phyloP scores from a whole-genome alignment of 2,329 filamentous ascomycete genomes.

The Rhinocladiella similis region DNA sequence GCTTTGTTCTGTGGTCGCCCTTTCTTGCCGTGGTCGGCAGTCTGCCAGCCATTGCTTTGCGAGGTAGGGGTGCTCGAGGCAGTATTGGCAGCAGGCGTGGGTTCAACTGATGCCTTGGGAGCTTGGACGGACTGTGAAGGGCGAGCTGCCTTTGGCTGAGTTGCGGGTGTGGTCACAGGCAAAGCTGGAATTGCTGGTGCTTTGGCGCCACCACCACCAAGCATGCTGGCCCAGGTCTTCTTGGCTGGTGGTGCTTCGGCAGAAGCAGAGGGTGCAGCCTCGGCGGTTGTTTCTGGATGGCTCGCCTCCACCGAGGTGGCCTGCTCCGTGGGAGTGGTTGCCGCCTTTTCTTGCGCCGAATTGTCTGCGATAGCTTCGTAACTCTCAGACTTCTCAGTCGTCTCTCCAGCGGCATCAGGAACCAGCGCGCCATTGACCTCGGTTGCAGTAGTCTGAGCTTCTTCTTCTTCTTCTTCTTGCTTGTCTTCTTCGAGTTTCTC shows the following conservation, averaged over 20 bases:
- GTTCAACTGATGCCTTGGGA: slow-evolving; percentile 34
- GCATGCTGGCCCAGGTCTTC: slow-evolving; percentile 66
- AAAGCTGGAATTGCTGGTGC: slow-evolving; percentile 41
- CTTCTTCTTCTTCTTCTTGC: slow-evolving; percentile 34
- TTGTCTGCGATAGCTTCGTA: slow-evolving; percentile 17
- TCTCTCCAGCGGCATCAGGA: slow-evolving; percentile 41
- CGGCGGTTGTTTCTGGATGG: slow-evolving; percentile 56
- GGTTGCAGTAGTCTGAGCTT: slow-evolving; percentile 38
- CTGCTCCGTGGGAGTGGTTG: slow-evolving; percentile 55
- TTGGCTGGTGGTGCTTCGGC: slow-evolving; percentile 54
- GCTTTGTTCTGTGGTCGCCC: slow-evolving; percentile 66
- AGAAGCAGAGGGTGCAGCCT: slow-evolving; percentile 40
- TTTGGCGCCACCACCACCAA: slow-evolving; percentile 38
- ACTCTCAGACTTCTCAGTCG: slow-evolving; percentile 32
- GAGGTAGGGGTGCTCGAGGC: slow-evolving; percentile 36
- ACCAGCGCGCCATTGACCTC: slow-evolving; percentile 47
- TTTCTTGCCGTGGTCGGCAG: slow-evolving; percentile 80
- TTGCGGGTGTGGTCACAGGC: slow-evolving; percentile 37
- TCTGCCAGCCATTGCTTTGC: slow-evolving; percentile 73
- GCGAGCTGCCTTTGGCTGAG: slow-evolving; percentile 37
- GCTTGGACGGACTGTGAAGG: slow-evolving; percentile 36
- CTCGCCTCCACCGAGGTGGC: slow-evolving; percentile 32
- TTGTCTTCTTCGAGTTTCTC: slow-evolving; percentile 69
- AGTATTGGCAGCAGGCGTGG: slow-evolving; percentile 36
- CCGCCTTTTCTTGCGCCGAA: slow-evolving; percentile 35